Percentiles rank a stretch among this genome's conserved stretches.
These are phyloP conservation scores for Ustulina deusta DNA, from an alignment of 2,329 filamentous ascomycete species.

Conservation along the genomic window DNA sequence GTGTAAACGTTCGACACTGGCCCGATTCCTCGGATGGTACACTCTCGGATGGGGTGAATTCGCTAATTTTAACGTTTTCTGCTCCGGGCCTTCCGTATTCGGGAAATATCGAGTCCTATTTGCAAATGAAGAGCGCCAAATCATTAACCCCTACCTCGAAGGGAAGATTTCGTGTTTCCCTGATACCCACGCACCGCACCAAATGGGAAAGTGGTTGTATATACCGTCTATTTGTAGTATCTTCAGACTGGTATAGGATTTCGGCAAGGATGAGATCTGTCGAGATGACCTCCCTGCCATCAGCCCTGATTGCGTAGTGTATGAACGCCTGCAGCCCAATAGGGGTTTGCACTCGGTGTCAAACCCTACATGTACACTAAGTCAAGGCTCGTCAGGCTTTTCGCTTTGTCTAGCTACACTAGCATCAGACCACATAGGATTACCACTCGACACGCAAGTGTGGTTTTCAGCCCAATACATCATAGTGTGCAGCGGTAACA, in stretches of 20 bases:
- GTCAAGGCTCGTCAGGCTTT: conserved; percentile 15
- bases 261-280: background rate
- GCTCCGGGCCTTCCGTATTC: conserved; percentile 23
- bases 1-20: conserved; percentile 29
- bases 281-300: background rate
- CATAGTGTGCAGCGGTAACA: background rate
- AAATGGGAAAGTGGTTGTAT: background rate
- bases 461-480: conserved; percentile 22
- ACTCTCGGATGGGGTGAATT: conserved; percentile 6
- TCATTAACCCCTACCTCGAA: background rate
- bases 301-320: background rate
- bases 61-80: background rate
- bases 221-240: background rate
- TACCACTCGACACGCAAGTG: conserved; percentile 16
- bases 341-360: conserved; percentile 7
- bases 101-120: conserved; percentile 8
- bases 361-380: conserved; percentile 47
- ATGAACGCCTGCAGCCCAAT: background rate
- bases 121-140: background rate
- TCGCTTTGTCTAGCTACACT: background rate
- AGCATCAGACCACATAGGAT: conserved; percentile 17
- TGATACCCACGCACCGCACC: conserved; percentile 1
- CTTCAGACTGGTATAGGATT: conserved; percentile 5
- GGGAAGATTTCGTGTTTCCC: background rate
- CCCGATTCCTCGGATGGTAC: conserved; percentile 23